Evolutionary conservation across 228 moss, liverwort and hornwort genomes (phyloP).

Genomic region (Sphagnum magellanicum): DNA sequence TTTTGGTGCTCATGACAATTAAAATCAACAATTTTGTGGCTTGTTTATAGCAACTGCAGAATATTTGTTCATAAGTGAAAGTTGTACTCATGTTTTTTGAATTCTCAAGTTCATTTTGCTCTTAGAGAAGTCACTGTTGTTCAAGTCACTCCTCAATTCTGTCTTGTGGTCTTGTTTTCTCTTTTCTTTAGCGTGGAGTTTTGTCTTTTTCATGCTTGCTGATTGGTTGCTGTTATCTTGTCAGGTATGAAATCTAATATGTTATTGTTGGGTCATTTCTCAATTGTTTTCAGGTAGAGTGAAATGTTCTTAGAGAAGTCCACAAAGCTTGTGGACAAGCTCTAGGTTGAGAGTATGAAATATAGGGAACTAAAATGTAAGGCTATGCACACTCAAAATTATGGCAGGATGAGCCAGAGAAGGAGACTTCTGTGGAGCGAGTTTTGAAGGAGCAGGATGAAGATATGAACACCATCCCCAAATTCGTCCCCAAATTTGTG

Average conservation of each 20-base stretch:
- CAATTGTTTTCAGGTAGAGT: constrained; percentile 12
- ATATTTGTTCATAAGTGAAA: too few relatives aligned
- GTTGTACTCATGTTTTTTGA: too few relatives aligned
- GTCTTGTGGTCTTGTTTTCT: too few relatives aligned
- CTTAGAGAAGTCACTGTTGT: too few relatives aligned
- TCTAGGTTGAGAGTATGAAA: constrained; percentile 32
- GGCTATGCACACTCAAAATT: constrained; percentile 9
- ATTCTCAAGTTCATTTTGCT: too few relatives aligned
- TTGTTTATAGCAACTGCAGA: constrained; percentile 12
- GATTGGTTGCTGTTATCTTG: too few relatives aligned
- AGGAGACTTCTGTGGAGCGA: constrained; percentile 13
- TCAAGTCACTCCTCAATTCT: too few relatives aligned
- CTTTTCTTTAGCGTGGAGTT: too few relatives aligned
- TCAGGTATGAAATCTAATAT: too few relatives aligned
- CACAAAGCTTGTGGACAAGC: constrained; percentile 17
- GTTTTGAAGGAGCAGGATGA: constrained; percentile 21
- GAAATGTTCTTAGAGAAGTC: constrained; percentile 24
- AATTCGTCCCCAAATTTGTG: too few relatives aligned
- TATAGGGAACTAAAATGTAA: constrained; percentile 31
- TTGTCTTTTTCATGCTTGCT: too few relatives aligned
- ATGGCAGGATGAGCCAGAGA: constrained; percentile 30
- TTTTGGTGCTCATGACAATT: neutral
- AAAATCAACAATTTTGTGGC: neutral
- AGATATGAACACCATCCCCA: neutral
- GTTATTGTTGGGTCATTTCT: neutral